phyloP scores from a whole-genome alignment of 768 basidiomycete species.

The Lactarius pseudohatsudake region DNA sequence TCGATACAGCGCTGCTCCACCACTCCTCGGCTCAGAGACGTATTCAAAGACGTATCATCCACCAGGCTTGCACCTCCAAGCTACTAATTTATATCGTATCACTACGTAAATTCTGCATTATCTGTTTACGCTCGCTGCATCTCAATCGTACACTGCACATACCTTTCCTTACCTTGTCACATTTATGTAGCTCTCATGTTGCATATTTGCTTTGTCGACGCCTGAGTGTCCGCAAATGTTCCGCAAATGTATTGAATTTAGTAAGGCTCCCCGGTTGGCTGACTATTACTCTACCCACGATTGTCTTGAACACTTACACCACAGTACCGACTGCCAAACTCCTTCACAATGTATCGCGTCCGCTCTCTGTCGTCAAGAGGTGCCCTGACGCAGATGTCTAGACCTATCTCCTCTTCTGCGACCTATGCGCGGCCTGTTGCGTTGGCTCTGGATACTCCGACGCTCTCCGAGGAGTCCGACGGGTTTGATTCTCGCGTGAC shows the following conservation, averaged over 20 bases:
- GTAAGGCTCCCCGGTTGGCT: background rate
- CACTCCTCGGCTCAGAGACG: constrained; percentile 10
- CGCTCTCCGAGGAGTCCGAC: constrained; percentile 53
- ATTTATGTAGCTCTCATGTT: constrained; percentile 29
- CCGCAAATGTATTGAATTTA: constrained; percentile 24
- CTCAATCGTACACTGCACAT: constrained; percentile 17
- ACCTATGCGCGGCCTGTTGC: constrained; percentile 23
- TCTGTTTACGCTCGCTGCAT: constrained; percentile 27
- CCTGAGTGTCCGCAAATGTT: constrained; percentile 14
- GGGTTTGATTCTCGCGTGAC: constrained; percentile 61
- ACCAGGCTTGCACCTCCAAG: constrained; percentile 7
- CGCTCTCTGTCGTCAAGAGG: constrained; percentile 13
- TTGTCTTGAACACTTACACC: background rate
- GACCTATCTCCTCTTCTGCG: constrained; percentile 13
- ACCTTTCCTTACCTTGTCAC: constrained; percentile 24
- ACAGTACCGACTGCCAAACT: background rate
- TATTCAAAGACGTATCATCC: background rate
- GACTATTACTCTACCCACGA: background rate
- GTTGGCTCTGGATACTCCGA: constrained; percentile 58
- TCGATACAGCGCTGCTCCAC: constrained; percentile 9
- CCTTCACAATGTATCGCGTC: constrained; percentile 22
- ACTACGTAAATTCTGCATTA: constrained; percentile 26
- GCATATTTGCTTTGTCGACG: constrained; percentile 23
- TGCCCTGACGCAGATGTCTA: constrained; percentile 17
- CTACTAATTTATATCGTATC: constrained; percentile 27